These are phyloP conservation scores for Cercospora citrullina DNA, from an alignment of 2,329 filamentous ascomycete genomes.

Conservation along the genomic window DNA sequence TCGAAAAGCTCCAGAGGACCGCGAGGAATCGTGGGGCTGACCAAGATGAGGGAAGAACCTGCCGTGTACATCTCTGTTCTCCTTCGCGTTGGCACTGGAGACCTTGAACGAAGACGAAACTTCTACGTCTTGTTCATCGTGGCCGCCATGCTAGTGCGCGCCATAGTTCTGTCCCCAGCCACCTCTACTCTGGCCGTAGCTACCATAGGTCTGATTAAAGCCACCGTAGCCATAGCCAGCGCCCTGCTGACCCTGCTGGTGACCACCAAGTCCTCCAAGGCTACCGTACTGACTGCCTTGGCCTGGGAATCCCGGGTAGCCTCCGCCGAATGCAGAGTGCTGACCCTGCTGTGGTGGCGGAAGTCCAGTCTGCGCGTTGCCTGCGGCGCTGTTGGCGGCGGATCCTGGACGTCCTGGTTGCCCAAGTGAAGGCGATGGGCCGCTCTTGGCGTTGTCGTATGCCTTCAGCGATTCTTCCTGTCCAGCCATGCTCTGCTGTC, in stretches of 20 bases:
- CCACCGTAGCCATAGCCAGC: constrained; percentile 39
- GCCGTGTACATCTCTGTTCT: constrained; percentile 4
- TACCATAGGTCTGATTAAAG: constrained; percentile 40
- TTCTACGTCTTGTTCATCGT: neutral
- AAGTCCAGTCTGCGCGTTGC: constrained; percentile 53
- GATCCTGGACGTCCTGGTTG: constrained; percentile 65
- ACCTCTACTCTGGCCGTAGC: constrained; percentile 33
- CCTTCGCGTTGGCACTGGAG: neutral
- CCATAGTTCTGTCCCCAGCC: constrained; percentile 41
- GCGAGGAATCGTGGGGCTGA: neutral
- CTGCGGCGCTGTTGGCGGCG: constrained; percentile 59
- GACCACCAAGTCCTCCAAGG: constrained; percentile 53
- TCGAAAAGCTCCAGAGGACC: neutral
- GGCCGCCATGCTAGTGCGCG: constrained; percentile 27
- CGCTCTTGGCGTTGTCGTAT: constrained; percentile 56
- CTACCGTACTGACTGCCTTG: constrained; percentile 54
- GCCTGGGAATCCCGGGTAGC: constrained; percentile 54
- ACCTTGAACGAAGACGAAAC: neutral
- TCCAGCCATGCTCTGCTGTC: constrained; percentile 49
- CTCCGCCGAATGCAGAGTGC: constrained; percentile 57
- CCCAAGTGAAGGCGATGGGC: constrained; percentile 60
- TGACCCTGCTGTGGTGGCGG: constrained; percentile 57
- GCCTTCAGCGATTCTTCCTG: constrained; percentile 58
- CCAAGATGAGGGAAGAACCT: neutral
- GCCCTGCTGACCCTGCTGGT: constrained; percentile 46